Percentiles rank a stretch among this genome's conserved stretches.
These are phyloP conservation scores for Neurospora sp. DNA, from an alignment of 495 filamentous ascomycete genomes.

Conservation along the genomic window DNA sequence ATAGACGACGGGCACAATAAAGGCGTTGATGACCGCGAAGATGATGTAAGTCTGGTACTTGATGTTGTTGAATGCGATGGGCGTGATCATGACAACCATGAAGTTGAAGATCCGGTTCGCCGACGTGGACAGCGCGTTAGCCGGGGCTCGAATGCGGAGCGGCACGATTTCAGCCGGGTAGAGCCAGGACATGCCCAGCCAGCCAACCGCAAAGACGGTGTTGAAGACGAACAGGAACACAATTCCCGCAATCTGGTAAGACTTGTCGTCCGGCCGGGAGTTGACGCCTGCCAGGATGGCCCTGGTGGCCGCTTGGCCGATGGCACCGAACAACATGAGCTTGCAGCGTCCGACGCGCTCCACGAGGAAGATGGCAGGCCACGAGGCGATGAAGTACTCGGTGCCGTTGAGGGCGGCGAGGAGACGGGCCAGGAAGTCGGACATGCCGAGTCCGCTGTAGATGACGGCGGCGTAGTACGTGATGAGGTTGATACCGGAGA, in stretches of 20 bases:
- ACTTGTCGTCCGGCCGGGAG: constrained; percentile 17
- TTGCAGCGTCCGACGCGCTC: constrained; percentile 50
- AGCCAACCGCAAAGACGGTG: constrained; percentile 43
- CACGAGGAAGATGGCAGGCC: constrained; percentile 61
- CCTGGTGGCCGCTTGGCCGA: constrained; percentile 62
- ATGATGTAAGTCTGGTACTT: constrained; percentile 66
- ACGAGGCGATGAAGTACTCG: constrained; percentile 65
- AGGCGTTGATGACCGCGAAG: constrained; percentile 67
- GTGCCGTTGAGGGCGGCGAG: constrained; percentile 66
- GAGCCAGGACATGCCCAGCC: constrained; percentile 50
- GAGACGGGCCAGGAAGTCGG: constrained; percentile 46
- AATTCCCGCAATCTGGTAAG: constrained; percentile 35
- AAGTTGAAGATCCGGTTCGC: constrained; percentile 54
- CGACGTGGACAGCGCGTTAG: constrained; percentile 62
- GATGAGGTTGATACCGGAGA: constrained; percentile 61
- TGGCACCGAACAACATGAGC: constrained; percentile 63
- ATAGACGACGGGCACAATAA: constrained; percentile 59
- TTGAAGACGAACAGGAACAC: constrained; percentile 45
- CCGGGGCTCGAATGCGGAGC: constrained; percentile 60
- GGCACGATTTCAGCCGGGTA: constrained; percentile 64
- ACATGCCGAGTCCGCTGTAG: constrained; percentile 45
- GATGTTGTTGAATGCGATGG: constrained; percentile 57
- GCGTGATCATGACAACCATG: constrained; percentile 64
- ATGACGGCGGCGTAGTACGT: constrained; percentile 65
- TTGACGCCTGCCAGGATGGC: constrained; percentile 47